Conservation (phyloP, 2,329 filamentous ascomycete species). For the Dothistroma pini region DNA sequence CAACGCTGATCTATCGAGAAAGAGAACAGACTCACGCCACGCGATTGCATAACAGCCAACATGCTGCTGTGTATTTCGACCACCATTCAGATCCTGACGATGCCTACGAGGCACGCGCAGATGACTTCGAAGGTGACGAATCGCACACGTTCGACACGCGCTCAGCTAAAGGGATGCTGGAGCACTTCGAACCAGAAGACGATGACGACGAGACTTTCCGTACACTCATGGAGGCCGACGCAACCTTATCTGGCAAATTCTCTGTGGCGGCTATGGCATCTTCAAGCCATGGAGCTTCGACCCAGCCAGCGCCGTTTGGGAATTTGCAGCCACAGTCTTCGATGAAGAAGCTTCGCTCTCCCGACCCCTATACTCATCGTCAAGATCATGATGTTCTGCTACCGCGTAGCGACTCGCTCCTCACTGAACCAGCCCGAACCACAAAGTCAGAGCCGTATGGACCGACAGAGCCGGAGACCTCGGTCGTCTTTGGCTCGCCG, state of each 20-base stretch:
- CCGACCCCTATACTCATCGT: background rate
- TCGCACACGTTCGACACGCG: background rate
- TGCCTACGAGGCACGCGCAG: background rate
- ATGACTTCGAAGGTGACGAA: background rate
- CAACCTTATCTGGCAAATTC: background rate
- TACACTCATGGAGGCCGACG: background rate
- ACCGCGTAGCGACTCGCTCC: background rate
- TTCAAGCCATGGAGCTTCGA: background rate
- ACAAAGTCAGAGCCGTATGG: background rate
- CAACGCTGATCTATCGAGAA: background rate
- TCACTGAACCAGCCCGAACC: background rate
- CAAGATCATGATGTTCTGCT: background rate
- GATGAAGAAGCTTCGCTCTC: background rate
- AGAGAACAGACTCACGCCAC: background rate
- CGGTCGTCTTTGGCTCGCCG: conserved; percentile 1
- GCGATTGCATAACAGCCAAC: background rate
- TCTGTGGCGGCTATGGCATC: background rate
- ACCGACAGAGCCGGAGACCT: background rate
- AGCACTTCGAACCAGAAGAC: background rate
- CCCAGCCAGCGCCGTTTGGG: background rate
- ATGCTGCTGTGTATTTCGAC: background rate
- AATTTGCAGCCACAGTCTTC: background rate
- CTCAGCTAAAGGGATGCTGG: background rate
- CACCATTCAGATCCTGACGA: background rate
- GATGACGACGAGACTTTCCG: conserved; percentile 1